These are phyloP conservation scores for Tuber microsphaerosporum DNA, from an alignment of 495 filamentous ascomycete genomes.

Conservation along the genomic window DNA sequence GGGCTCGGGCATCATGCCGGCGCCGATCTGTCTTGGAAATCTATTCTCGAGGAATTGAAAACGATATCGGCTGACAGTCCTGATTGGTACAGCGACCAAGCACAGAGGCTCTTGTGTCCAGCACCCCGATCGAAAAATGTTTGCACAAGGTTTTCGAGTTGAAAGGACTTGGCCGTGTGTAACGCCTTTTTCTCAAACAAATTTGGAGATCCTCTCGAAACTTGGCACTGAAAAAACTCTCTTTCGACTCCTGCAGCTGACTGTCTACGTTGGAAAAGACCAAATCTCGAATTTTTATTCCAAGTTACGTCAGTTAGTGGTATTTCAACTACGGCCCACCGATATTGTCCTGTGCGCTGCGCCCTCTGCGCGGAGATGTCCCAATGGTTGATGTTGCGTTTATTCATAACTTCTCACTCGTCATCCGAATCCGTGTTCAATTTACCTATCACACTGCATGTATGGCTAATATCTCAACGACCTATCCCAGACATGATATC, in stretches of 20 bases:
- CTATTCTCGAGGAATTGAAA: neutral
- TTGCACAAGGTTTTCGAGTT: too few species aligned
- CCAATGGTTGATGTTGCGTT: neutral
- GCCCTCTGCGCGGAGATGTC: neutral
- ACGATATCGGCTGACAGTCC: neutral
- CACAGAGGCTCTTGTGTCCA: too few species aligned
- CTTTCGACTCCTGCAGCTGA: too few species aligned
- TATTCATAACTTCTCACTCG: neutral
- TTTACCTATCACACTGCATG: neutral
- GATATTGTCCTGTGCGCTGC: neutral
- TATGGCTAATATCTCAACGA: neutral
- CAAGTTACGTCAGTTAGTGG: too few species aligned
- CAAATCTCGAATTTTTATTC: too few species aligned
- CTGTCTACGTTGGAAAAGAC: too few species aligned
- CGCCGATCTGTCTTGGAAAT: neutral
- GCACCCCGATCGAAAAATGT: too few species aligned
- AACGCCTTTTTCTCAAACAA: too few species aligned
- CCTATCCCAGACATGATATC: neutral
- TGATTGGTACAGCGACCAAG: neutral
- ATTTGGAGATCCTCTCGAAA: too few species aligned
- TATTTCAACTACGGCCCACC: too few species aligned
- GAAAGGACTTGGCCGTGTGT: too few species aligned
- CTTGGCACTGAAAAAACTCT: too few species aligned
- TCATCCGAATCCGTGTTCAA: neutral
- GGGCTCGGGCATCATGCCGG: neutral